A percentile compares a stretch with the other conserved stretches of the same genome.
Evolutionary conservation across 495 filamentous ascomycete genomes (phyloP).

Genomic region (Trichoderma orchidacearum): DNA sequence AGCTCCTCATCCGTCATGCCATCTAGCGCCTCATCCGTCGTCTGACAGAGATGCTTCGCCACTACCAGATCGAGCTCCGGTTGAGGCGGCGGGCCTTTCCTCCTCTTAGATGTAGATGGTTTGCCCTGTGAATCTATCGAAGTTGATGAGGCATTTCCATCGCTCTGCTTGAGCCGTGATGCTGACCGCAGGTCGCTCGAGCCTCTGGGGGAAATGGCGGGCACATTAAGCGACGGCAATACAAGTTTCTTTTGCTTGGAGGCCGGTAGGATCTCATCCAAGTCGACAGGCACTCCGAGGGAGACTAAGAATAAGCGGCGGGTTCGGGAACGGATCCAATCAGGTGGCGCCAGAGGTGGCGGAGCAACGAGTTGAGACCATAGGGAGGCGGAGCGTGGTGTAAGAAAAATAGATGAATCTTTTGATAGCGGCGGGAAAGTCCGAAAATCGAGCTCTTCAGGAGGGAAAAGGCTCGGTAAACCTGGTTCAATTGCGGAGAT

Average conservation of each 20-base stretch:
- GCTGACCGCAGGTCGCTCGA: slow-evolving; percentile 37
- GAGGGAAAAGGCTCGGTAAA: slow-evolving; percentile 42
- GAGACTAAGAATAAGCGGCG: slow-evolving; percentile 92
- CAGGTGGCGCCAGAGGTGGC: slow-evolving; percentile 85
- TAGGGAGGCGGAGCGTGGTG: slow-evolving; percentile 65
- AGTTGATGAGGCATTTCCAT: slow-evolving; percentile 39
- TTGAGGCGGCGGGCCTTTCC: slow-evolving; percentile 48
- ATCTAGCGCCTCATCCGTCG: slow-evolving; percentile 65
- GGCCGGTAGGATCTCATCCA: slow-evolving; percentile 92
- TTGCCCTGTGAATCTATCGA: slow-evolving; percentile 40
- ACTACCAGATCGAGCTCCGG: slow-evolving; percentile 67
- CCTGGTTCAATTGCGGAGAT: slow-evolving; percentile 36
- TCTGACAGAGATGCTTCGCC: slow-evolving; percentile 64
- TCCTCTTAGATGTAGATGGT: slow-evolving; percentile 22
- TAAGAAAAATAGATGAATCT: slow-evolving; percentile 49
- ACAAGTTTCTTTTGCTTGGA: slow-evolving; percentile 97
- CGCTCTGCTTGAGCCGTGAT: slow-evolving; percentile 34
- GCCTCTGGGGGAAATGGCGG: slow-evolving; percentile 30
- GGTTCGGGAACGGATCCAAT: slow-evolving; percentile 96
- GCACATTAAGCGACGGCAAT: slow-evolving; percentile 66
- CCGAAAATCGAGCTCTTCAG: slow-evolving; percentile 35
- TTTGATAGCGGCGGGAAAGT: slow-evolving; percentile 23
- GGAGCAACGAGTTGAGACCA: slow-evolving; percentile 96
- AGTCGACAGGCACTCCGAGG: slow-evolving; percentile 86
- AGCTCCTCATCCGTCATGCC: slow-evolving; percentile 70